phyloP scores from a whole-genome alignment of 2,329 filamentous ascomycete species.

The Cladophialophora bantiana region DNA sequence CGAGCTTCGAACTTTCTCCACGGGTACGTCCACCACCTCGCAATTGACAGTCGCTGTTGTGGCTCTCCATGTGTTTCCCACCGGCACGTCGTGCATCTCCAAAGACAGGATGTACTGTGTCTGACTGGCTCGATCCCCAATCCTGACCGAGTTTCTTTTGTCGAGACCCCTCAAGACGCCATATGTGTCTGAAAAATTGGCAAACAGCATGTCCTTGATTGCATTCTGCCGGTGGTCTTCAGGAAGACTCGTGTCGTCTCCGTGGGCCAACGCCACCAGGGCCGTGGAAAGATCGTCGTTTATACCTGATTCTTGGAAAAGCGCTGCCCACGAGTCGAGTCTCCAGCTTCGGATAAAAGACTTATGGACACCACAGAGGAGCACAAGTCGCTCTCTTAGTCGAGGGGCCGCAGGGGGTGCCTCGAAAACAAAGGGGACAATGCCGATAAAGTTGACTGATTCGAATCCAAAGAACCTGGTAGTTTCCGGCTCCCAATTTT shows the following conservation, averaged over 20 bases:
- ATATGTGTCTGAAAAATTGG: not conserved
- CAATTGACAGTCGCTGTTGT: not conserved
- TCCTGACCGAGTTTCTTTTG: not conserved
- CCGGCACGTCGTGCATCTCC: slow-evolving; percentile 2
- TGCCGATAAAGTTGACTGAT: not conserved
- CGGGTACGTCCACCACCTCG: not conserved
- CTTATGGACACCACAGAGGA: not conserved
- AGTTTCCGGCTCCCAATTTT: not conserved
- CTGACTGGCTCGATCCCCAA: not conserved
- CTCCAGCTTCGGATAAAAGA: slow-evolving; percentile 4
- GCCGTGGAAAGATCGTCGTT: not conserved
- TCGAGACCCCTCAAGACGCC: not conserved
- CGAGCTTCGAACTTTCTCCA: not conserved
- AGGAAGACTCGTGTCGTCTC: not conserved
- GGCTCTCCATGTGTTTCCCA: not conserved
- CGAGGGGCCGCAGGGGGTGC: not conserved
- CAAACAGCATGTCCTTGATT: not conserved
- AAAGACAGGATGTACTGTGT: not conserved
- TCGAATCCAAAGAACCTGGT: not conserved
- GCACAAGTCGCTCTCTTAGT: not conserved
- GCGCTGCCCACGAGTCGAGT: not conserved
- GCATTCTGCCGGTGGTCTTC: not conserved
- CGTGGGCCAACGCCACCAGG: not conserved
- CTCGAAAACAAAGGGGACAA: not conserved
- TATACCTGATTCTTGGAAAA: not conserved